Evolutionary conservation across 495 filamentous ascomycete species (phyloP).

Genomic region (Trichoderma asperelloides): DNA sequence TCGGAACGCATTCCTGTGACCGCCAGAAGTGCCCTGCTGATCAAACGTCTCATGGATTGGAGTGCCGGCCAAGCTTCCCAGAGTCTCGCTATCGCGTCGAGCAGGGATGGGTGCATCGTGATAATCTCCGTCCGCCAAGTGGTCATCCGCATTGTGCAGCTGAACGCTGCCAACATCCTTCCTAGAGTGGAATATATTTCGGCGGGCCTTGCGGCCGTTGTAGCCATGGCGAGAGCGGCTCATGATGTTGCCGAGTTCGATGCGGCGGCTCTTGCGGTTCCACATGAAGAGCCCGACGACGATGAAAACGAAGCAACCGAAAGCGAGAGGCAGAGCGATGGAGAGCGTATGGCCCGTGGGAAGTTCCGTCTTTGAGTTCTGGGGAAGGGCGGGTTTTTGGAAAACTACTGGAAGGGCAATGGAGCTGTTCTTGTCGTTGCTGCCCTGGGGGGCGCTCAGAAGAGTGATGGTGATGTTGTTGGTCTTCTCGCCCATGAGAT

Average conservation of each 20-base stretch:
- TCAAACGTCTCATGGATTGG: conserved; percentile 22
- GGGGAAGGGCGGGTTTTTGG: conserved; percentile 12
- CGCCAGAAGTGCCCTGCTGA: conserved; percentile 7
- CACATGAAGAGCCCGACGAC: conserved; percentile 26
- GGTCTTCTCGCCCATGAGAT: conserved; percentile 20
- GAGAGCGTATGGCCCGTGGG: conserved; percentile 23
- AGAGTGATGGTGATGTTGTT: conserved; percentile 35
- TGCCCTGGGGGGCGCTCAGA: conserved; percentile 15
- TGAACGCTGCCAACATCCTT: conserved; percentile 15
- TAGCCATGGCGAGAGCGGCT: conserved; percentile 26
- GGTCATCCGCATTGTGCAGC: conserved; percentile 30
- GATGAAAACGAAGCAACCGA: conserved; percentile 26
- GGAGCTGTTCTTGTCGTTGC: conserved; percentile 14
- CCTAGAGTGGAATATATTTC: conserved; percentile 17
- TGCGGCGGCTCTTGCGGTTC: conserved; percentile 28
- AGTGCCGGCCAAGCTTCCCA: conserved; percentile 31
- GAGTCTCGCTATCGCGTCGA: conserved; percentile 30
- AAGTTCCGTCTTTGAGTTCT: conserved; percentile 14
- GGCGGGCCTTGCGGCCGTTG: conserved; percentile 25
- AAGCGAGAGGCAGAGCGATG: conserved; percentile 32
- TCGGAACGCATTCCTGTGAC: conserved; percentile 23
- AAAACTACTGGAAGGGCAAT: conserved; percentile 11
- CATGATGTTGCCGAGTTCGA: conserved; percentile 33
- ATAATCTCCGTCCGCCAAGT: conserved; percentile 21
- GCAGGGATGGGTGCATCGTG: conserved; percentile 16